Evolutionary conservation across 495 filamentous ascomycete species (phyloP).

Genomic region (Trichoderma erinaceum): DNA sequence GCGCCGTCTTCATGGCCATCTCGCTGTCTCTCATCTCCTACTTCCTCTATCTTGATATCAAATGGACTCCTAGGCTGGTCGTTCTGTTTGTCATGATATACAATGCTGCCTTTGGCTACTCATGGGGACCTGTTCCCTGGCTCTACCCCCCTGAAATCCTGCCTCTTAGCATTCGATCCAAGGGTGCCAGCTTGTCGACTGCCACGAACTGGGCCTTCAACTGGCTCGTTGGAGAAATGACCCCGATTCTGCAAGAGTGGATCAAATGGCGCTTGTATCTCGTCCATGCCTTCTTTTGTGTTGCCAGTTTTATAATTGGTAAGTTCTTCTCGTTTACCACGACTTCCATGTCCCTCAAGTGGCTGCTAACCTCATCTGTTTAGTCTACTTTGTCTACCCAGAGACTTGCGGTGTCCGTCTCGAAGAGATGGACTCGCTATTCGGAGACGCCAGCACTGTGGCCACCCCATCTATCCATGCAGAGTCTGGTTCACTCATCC

Average conservation of each 20-base stretch:
- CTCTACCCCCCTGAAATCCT: constrained; percentile 96
- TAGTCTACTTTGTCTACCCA: constrained; percentile 95
- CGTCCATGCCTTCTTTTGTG: constrained; percentile 95
- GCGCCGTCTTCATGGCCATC: constrained; percentile 84
- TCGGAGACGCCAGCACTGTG: constrained; percentile 78
- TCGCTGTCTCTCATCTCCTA: constrained; percentile 91
- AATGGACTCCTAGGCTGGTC: constrained; percentile 70
- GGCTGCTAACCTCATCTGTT: constrained; percentile 22
- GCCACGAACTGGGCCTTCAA: constrained; percentile 98
- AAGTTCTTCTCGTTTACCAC: constrained; percentile 33
- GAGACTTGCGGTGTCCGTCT: constrained; percentile 92
- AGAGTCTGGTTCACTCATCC: constrained; percentile 71
- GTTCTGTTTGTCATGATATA: constrained; percentile 97
- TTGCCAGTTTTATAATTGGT: constrained; percentile 93
- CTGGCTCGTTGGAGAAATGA: constrained; percentile 92
- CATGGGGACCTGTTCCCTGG: constrained; percentile 99
- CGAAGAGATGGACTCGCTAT: constrained; percentile 91
- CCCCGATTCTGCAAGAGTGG: constrained; percentile 80
- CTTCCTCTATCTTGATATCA: constrained; percentile 83
- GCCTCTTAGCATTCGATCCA: constrained; percentile 92
- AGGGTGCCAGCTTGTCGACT: constrained; percentile 94
- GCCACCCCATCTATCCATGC: constrained; percentile 42
- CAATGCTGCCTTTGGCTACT: constrained; percentile 95
- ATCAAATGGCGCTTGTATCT: constrained; percentile 93
- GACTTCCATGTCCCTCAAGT: not conserved